Conservation (phyloP, 495 filamentous ascomycete genomes). For the Annulohypoxylon stygium region DNA sequence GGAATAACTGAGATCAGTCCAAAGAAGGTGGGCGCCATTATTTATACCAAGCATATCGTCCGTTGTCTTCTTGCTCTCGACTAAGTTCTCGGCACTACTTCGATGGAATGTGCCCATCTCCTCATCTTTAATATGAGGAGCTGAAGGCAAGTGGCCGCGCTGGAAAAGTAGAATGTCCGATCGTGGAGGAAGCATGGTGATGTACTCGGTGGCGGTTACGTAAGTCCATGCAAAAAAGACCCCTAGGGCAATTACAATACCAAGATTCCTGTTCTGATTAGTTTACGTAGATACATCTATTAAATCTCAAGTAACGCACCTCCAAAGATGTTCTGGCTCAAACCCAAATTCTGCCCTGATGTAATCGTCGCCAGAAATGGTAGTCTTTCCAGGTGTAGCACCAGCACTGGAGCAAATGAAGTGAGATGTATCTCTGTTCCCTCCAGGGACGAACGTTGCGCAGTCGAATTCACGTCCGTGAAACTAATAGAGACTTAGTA, state of each 20-base stretch:
- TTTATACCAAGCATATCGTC: background rate
- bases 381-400: background rate
- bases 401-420: background rate
- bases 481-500: background rate
- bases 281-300: background rate
- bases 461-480: background rate
- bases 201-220: background rate
- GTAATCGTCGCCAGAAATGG: background rate
- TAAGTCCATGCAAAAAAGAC: background rate
- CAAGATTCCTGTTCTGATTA: background rate
- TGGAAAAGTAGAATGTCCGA: background rate
- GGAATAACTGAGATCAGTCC: conserved; percentile 79
- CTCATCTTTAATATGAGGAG: background rate
- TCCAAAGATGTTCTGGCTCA: background rate
- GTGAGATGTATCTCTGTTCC: background rate
- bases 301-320: background rate
- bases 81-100: background rate
- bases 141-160: background rate
- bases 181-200: background rate
- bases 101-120: background rate
- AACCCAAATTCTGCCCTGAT: background rate
- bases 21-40: conserved; percentile 61
- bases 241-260: background rate
- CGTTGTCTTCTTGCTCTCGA: background rate
- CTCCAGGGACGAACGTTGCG: background rate